Base-by-base conservation (phyloP, 169 alveolate species). In the Toxoplasma gondii region DNA sequence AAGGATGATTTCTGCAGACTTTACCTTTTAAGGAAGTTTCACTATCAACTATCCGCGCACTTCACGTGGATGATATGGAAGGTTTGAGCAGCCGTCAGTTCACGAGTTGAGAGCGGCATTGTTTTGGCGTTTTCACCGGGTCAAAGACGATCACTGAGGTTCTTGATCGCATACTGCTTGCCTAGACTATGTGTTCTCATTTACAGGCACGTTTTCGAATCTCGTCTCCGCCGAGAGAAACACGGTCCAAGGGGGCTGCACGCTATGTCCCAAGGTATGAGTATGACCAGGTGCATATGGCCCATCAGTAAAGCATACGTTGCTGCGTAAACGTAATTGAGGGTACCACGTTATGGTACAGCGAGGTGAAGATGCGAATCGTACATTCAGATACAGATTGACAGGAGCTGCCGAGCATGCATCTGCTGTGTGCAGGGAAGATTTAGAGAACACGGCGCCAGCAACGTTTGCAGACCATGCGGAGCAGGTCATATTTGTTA, bases 401-500 rank as follows among this genome's bases (percentile, higher is more conserved):
- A 49, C 27, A 9, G 58, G 22, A 0, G 58, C 58, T 0, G 0
- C 58, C 58, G 0, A 17, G 58, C 22, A 12, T 7, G 0, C 78
- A 0, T 45, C 67, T 29, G 9, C 7, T 29, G 34, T 22, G 53
- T 43, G n/a, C 92, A 83, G 94, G 92, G 94, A 19, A 92, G 92
- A 16, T 78, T 41, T 43, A 44, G 88, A 29, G 86, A 88, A 43
- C 22, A 78, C 29, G 45, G 91, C 19, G 94, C 82, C 38, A 90
- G 91, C 44, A 80, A 88, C 31, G 83, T 49, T 19, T 91, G 94
- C 74, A 90, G 81, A 9, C 94, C 94, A 0, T 91, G 94, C 29
- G 91, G 91, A 53, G 86, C 91, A 38, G 94, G 94, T 54, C 83
- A 91, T 34, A 58, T 91, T 38, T 91, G 94, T 45, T 91, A 91